phyloP scores from a whole-genome alignment of 371 early-diverging fungal species.

The Chytridiales sp. region DNA sequence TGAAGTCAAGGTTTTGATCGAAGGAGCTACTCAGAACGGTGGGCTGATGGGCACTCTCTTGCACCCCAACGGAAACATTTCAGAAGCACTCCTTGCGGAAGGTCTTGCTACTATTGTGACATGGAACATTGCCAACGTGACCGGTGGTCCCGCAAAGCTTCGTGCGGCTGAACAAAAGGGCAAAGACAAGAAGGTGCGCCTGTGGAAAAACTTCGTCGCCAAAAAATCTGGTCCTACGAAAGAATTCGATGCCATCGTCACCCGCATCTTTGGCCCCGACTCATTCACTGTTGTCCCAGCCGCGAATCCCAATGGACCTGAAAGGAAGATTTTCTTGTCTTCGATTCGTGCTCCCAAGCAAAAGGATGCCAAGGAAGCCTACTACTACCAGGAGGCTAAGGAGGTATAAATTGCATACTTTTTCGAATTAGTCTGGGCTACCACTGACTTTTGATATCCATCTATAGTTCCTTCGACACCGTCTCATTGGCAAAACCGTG shows the following conservation, averaged over 20 bases:
- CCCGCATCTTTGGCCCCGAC: slow-evolving; percentile 79
- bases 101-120: slow-evolving; percentile 89
- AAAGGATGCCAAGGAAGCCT: slow-evolving; percentile 74
- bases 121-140: slow-evolving; percentile 78
- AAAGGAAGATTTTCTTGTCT: slow-evolving; percentile 79
- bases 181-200: slow-evolving; percentile 69
- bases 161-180: slow-evolving; percentile 80
- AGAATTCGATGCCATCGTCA: slow-evolving; percentile 68
- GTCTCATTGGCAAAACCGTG: slow-evolving; percentile 80
- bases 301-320: slow-evolving; percentile 50
- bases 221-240: slow-evolving; percentile 29
- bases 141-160: slow-evolving; percentile 65
- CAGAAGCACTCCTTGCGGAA: slow-evolving; percentile 77
- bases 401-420: slow-evolving; percentile 36
- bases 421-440: not conserved
- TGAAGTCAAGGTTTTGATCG: slow-evolving; percentile 82
- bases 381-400: slow-evolving; percentile 84
- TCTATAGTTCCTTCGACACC: slow-evolving; percentile 68
- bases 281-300: slow-evolving; percentile 65
- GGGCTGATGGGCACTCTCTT: slow-evolving; percentile 76
- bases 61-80: slow-evolving; percentile 90
- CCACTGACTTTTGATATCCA: not conserved
- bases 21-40: slow-evolving; percentile 62
- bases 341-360: slow-evolving; percentile 77
- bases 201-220: slow-evolving; percentile 75